Percentiles rank a stretch among this genome's conserved stretches.
Evolutionary conservation across 208 protist species (phyloP).

Genomic region (Porcisia deanei): DNA sequence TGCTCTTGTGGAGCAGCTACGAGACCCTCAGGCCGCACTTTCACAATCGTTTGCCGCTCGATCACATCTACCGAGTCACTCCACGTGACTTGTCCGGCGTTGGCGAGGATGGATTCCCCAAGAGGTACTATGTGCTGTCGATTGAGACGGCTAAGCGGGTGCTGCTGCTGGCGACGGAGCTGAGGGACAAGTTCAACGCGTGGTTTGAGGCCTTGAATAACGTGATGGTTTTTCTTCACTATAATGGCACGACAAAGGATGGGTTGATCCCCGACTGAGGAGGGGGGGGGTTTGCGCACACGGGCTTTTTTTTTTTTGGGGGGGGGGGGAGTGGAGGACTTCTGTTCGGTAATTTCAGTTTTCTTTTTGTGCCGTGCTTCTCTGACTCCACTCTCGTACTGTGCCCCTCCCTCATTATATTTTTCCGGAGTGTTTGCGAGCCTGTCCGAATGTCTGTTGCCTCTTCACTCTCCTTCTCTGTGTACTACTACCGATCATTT

Average conservation of each 20-base stretch:
- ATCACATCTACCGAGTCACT: slow-evolving; percentile 65
- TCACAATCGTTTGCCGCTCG: slow-evolving; percentile 56
- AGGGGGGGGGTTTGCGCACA: neutral
- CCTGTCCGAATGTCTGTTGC: slow-evolving; percentile 5
- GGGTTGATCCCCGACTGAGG: slow-evolving; percentile 39
- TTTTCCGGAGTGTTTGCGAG: neutral
- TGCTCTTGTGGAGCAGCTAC: slow-evolving; percentile 73
- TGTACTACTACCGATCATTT: slow-evolving; percentile 13
- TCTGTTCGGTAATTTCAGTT: too few species aligned
- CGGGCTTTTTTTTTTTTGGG: neutral
- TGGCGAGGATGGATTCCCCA: slow-evolving; percentile 50
- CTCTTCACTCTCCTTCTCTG: slow-evolving; percentile 3
- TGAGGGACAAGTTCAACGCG: slow-evolving; percentile 60
- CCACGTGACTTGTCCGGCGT: slow-evolving; percentile 49
- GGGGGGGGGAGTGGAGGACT: too few species aligned
- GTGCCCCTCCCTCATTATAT: slow-evolving; percentile 4
- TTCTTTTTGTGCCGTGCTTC: neutral
- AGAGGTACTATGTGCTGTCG: slow-evolving; percentile 72
- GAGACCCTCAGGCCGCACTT: slow-evolving; percentile 66
- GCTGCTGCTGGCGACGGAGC: slow-evolving; percentile 77
- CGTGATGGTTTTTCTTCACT: slow-evolving; percentile 66
- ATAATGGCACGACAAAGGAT: slow-evolving; percentile 45
- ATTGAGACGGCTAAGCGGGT: slow-evolving; percentile 67
- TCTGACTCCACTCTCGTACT: neutral
- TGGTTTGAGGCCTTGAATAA: slow-evolving; percentile 87